Evolutionary conservation across 2,329 filamentous ascomycete species (phyloP).

Genomic region (Cylindrodendrum hubeiense): DNA sequence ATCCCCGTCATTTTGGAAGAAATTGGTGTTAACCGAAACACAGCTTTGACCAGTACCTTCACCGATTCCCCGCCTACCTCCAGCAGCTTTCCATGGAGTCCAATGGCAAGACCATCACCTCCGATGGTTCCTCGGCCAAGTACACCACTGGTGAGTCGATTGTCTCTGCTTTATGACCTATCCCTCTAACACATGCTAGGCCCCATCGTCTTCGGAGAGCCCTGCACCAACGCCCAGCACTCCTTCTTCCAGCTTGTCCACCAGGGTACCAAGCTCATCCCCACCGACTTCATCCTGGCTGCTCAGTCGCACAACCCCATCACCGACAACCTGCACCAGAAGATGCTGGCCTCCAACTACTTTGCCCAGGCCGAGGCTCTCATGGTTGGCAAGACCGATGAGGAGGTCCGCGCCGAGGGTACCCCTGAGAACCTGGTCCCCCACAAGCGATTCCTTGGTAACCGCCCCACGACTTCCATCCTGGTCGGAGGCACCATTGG

Average conservation of each 20-base stretch:
- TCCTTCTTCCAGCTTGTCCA: conserved; percentile 99
- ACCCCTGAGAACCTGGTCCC: conserved; percentile 81
- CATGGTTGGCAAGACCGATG: conserved; percentile 90
- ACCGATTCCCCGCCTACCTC: conserved; percentile 98
- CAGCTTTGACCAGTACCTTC: conserved; percentile 98
- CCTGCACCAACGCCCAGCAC: conserved; percentile 98
- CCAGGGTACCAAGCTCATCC: conserved; percentile 99
- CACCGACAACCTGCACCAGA: conserved; percentile 92
- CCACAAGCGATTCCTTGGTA: conserved; percentile 99
- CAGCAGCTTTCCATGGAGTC: conserved; percentile 99
- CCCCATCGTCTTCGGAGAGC: conserved; percentile 96
- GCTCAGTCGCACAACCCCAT: conserved; percentile 98
- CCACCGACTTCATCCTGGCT: conserved; percentile 96
- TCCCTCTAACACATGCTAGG: conserved; percentile 56
- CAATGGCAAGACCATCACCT: conserved; percentile 96
- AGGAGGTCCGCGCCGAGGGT: conserved; percentile 82
- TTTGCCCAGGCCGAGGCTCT: conserved; percentile 90
- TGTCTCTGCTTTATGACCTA: not conserved
- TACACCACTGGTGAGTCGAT: conserved; percentile 82
- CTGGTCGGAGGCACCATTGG: conserved; percentile 92
- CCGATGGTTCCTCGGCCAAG: conserved; percentile 90
- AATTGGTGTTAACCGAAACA: conserved; percentile 20
- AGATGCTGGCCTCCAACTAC: conserved; percentile 94
- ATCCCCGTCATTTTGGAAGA: not conserved
- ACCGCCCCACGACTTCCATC: conserved; percentile 96